Evolutionary conservation across 2,329 filamentous ascomycete species (phyloP), one percentile per base, ranked within the genome.

Genomic region (Ophiostoma tasmaniense): DNA sequence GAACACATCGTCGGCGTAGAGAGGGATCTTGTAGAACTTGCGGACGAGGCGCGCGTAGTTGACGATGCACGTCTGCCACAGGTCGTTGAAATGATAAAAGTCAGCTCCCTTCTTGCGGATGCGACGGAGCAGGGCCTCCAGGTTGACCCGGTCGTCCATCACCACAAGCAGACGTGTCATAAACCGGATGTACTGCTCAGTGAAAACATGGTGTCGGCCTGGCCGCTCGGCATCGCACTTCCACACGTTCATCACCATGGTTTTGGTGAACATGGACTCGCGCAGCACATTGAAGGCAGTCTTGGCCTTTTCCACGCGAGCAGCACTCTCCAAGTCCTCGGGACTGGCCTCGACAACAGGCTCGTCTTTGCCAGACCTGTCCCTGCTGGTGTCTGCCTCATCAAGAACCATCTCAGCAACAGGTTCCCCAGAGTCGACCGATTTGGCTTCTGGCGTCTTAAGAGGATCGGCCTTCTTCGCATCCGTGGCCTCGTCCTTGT

Each of bases 211-310:
- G 77, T 97, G 93, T 22, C 93, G 87, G 0, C 93, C 93, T 0
- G 92, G 84, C 1, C 85, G 82, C 74, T 97, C 93, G 64, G 91
- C 88, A 73, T 97, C 93, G 50, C 93, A 95, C 74, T 93, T 94
- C 93, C 93, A 97, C 3, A 97, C 92, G 75, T 96, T 94, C 77
- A 97, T 89, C 1, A 91, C 89, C 89, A 96, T 96, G 0, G 92
- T 96, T 80, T 97, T 97, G 52, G 93, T 96, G 73, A 97, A 94
- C 85, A 88, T 88, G 71, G 82, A 85, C 70, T 88, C 85, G 64
- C 84, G 80, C 68, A 97, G 89, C 59, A 96, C 90, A 67, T 87
- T 84, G 66, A 92, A 93, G 17, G 96, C 86, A 68, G 94, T 91
- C 75, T 89, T 86, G 73, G 93, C 93, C 28, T 90, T 89, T 39